Evolutionary conservation across 2,329 filamentous ascomycete genomes (phyloP).

Genomic region (Torrubiellomyces zombiae): DNA sequence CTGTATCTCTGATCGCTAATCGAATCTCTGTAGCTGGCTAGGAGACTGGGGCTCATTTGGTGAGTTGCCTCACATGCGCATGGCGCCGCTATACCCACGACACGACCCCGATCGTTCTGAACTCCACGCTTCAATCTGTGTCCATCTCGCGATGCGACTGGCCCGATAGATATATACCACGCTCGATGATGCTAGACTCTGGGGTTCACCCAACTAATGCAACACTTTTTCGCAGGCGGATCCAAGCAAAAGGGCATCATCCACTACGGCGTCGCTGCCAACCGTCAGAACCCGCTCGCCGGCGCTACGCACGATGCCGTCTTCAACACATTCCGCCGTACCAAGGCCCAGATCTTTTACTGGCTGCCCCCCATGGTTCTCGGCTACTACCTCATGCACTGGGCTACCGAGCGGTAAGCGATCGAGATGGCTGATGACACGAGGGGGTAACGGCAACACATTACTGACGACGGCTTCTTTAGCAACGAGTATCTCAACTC

Average conservation of each 20-base stretch:
- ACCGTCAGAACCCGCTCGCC: conserved; percentile 78
- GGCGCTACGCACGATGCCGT: conserved; percentile 63
- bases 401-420: conserved; percentile 77
- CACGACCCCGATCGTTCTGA: too few relatives aligned
- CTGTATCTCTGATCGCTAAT: conserved; percentile 1
- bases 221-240: conserved; percentile 34
- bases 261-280: conserved; percentile 63
- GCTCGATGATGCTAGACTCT: conserved; percentile 1
- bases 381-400: conserved; percentile 73
- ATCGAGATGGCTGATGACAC: too few relatives aligned
- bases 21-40: conserved; percentile 48
- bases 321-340: conserved; percentile 91
- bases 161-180: too few relatives aligned
- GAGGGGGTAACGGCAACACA: too few relatives aligned
- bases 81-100: too few relatives aligned
- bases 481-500: conserved; percentile 75
- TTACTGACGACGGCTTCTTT: too few relatives aligned
- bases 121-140: too few relatives aligned
- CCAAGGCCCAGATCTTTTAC: conserved; percentile 76
- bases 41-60: conserved; percentile 61
- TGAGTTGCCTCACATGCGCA: conserved; percentile 40
- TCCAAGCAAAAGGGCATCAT: conserved; percentile 47
- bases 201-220: conserved; percentile 2
- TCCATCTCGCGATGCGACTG: too few relatives aligned
- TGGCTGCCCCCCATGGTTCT: conserved; percentile 61